Evolutionary conservation across 2,329 filamentous ascomycete species (phyloP), one percentile per base, ranked within the genome.

Genomic region (Celoporthe dispersa): DNA sequence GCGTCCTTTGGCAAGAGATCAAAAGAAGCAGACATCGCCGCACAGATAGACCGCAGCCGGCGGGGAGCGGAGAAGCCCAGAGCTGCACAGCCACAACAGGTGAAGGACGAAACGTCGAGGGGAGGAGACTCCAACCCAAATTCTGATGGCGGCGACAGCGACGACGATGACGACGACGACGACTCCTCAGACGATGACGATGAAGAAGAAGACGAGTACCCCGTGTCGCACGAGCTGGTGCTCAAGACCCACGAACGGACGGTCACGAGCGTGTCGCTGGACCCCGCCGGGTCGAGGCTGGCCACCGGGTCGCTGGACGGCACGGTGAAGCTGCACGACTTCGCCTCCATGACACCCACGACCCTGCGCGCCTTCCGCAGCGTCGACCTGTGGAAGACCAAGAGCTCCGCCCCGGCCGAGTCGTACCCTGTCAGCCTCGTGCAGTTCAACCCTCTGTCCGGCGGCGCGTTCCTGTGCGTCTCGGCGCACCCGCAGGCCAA

Each of bases 361-460:
- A 98, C 96, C 0, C 87, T 99, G 66, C 92, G 95, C 75, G 94
- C 96, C 0, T 99, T 99, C 86, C 94, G 94, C 77, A 94, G 91
- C 11, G 86, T 98, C 63, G 95, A 99, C 77, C 95, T 96, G 0
- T 94, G 91, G 75, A 88, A 90, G 66, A 88, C 90, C 37, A 97
- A 97, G 78, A 80, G 86, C 60, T 87, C 89, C 4, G 87, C 91
- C 6, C 89, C 86, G 68, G 87, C 91, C 51, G 96, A 98, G 79
- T 92, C 94, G 25, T 96, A 98, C 78, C 90, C 94, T 1, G 89
- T 99, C 66, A 91, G 98, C 80, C 91, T 93, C 77, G 89, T 94
- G 68, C 86, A 93, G 70, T 98, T 98, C 85, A 97, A 94, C 74
- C 92, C 92, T 11, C 85, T 93, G 33, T 91, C 93, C 1, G 93